These are phyloP conservation scores for Gossypium stocksii DNA, from an alignment of 345 rosid species.

Conservation along the genomic window DNA sequence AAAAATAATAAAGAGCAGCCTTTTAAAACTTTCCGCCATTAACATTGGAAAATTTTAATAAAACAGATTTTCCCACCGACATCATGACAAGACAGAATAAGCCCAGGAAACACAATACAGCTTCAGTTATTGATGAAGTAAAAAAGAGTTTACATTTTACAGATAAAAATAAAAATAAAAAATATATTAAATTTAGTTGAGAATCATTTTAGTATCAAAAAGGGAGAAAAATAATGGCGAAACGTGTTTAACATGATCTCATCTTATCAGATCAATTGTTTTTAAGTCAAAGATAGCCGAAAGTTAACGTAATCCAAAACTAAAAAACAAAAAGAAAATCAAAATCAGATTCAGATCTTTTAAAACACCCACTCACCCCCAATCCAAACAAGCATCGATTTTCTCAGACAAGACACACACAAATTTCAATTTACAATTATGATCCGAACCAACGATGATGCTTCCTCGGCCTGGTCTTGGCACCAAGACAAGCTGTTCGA, in stretches of 20 bases:
- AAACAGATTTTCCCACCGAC: not conserved
- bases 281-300: not conserved
- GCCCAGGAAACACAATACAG: not conserved
- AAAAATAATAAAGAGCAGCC: too few species aligned
- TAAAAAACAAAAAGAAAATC: not conserved
- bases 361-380: not conserved
- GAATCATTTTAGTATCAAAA: too few species aligned
- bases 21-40: too few species aligned
- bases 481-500: constrained; percentile 73
- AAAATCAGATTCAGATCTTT: not conserved
- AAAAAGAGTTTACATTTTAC: too few species aligned
- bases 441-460: not conserved
- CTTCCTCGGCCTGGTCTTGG: constrained; percentile 46
- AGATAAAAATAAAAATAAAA: too few species aligned
- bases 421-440: not conserved
- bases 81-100: not conserved
- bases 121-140: too few species aligned
- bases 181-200: too few species aligned
- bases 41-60: not conserved
- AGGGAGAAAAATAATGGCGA: not conserved
- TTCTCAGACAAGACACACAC: not conserved
- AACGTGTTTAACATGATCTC: constrained; percentile 11
- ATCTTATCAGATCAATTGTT: not conserved
- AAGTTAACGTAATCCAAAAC: constrained; percentile 14
- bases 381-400: not conserved